Base-by-base conservation (phyloP, 2,329 filamentous ascomycete genomes). In the Beauveria pseudobassiana region DNA sequence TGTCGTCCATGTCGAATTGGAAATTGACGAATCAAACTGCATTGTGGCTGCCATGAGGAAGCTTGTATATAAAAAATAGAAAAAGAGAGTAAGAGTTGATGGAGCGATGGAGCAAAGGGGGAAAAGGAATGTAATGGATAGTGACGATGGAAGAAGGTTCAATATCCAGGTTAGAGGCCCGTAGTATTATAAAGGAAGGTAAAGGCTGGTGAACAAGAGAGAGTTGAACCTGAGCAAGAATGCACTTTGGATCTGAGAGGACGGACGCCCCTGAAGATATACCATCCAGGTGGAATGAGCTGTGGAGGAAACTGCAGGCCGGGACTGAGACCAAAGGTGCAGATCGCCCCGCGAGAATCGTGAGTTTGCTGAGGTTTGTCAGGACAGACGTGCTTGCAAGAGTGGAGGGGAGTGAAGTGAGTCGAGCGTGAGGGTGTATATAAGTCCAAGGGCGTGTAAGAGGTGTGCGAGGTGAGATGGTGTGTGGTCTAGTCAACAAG, bases 211-310 rank as follows among this genome's bases (percentile, higher is more conserved):
- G 38, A 57, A 48, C n/a, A 40, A 56, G 53, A 55, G 50, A 56
- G 48, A 54, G 63, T 57, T 26, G 58, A 45, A 59, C 51, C 57
- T 61, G 62, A 40, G 24, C 52, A 52, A 59, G 50, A 57, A 60
- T 53, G 43, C 42, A 49, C 20, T 63, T 61, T 60, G 46, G 40
- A 46, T 64, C 67, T 63, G 67, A 67, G 65, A 69, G 65, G 73
- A 73, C 68, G 73, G 72, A 72, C 68, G 67, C 68, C 69, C 67
- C 68, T 72, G 69, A 76, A 77, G 73, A 76, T 77, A 77, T 77
- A 77, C 67, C 67, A 67, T 67, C 64, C 68, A 71, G 67, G 65
- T 70, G 73, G 73, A 76, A 75, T 76, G 74, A 67, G 67, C 64
- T 64, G 67, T 65, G 64, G 70, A 70, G 68, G 68, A 70, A 65